phyloP scores from a whole-genome alignment of 2,329 filamentous ascomycete genomes.

The Sporothrix brunneoviolacea region DNA sequence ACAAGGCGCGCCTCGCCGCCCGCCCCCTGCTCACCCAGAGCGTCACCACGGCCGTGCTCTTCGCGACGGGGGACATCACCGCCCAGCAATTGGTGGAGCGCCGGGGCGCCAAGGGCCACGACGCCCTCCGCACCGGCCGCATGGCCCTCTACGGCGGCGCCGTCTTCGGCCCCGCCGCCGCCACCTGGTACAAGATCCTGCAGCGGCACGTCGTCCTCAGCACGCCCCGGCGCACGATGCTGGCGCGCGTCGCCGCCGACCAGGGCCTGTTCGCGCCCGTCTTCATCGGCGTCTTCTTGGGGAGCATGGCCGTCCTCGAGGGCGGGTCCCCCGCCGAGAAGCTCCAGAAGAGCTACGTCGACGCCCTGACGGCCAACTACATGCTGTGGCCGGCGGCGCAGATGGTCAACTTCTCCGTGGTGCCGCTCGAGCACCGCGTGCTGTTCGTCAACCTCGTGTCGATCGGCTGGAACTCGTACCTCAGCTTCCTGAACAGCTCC shows the following conservation, averaged over 20 bases:
- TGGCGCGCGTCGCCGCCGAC: slow-evolving; percentile 72
- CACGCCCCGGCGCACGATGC: slow-evolving; percentile 61
- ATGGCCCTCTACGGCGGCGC: slow-evolving; percentile 77
- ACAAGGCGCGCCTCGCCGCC: slow-evolving; percentile 73
- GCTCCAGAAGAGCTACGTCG: slow-evolving; percentile 61
- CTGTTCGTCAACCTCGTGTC: slow-evolving; percentile 80
- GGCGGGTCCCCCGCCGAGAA: slow-evolving; percentile 57
- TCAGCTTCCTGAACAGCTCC: slow-evolving; percentile 53
- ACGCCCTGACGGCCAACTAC: slow-evolving; percentile 75
- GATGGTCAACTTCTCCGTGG: slow-evolving; percentile 77
- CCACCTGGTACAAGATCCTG: slow-evolving; percentile 79
- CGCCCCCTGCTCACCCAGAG: slow-evolving; percentile 85
- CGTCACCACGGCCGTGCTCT: slow-evolving; percentile 84
- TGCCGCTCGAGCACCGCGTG: slow-evolving; percentile 76
- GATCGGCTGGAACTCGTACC: slow-evolving; percentile 59
- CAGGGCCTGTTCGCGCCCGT: slow-evolving; percentile 78
- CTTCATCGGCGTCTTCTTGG: slow-evolving; percentile 75
- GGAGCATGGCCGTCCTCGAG: slow-evolving; percentile 77
- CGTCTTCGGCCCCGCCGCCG: slow-evolving; percentile 82
- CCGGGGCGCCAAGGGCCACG: slow-evolving; percentile 58
- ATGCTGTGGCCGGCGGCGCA: slow-evolving; percentile 84
- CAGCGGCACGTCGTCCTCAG: slow-evolving; percentile 60
- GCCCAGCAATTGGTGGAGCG: slow-evolving; percentile 89
- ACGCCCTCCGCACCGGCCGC: slow-evolving; percentile 62
- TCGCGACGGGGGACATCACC: slow-evolving; percentile 83